Percentiles rank a stretch among this genome's conserved stretches.
Evolutionary conservation across 192 early-diverging fungal species (phyloP).

Genomic region (Coemansia sp.): DNA sequence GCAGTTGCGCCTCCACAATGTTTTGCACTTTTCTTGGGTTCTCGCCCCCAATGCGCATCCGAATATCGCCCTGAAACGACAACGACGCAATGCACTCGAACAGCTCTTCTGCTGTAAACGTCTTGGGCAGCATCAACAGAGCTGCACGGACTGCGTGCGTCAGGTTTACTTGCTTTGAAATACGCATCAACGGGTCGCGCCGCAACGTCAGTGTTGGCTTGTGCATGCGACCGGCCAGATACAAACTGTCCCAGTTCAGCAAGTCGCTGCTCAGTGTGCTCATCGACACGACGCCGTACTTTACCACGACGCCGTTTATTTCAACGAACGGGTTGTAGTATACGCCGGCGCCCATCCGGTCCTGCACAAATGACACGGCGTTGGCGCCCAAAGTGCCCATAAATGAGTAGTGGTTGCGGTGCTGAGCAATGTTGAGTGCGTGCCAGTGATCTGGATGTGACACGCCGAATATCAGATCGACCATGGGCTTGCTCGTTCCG

Average conservation of each 20-base stretch:
- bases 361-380: constrained; percentile 73
- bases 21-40: constrained; percentile 96
- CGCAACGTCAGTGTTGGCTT: constrained; percentile 70
- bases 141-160: constrained; percentile 80
- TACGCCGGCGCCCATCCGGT: constrained; percentile 83
- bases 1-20: constrained; percentile 76
- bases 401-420: constrained; percentile 89
- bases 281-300: constrained; percentile 97
- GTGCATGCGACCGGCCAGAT: constrained; percentile 94
- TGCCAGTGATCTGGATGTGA: constrained; percentile 97
- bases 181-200: constrained; percentile 47
- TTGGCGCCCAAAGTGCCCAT: constrained; percentile 71
- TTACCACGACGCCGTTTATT: constrained; percentile 81
- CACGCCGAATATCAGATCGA: constrained; percentile 96
- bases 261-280: constrained; percentile 83
- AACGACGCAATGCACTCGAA: constrained; percentile 79
- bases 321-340: constrained; percentile 95
- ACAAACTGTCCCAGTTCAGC: constrained; percentile 92
- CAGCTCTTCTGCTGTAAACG: constrained; percentile 80
- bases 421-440: constrained; percentile 89
- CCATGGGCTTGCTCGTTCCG: constrained; percentile 70
- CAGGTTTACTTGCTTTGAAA: constrained; percentile 77
- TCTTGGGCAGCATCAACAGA: constrained; percentile 75
- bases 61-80: constrained; percentile 91
- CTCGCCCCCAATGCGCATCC: constrained; percentile 89